A percentile compares a stretch with the other conserved stretches of the same genome.
Evolutionary conservation across 2,329 filamentous ascomycete genomes (phyloP).

Genomic region (Knufia petricola): DNA sequence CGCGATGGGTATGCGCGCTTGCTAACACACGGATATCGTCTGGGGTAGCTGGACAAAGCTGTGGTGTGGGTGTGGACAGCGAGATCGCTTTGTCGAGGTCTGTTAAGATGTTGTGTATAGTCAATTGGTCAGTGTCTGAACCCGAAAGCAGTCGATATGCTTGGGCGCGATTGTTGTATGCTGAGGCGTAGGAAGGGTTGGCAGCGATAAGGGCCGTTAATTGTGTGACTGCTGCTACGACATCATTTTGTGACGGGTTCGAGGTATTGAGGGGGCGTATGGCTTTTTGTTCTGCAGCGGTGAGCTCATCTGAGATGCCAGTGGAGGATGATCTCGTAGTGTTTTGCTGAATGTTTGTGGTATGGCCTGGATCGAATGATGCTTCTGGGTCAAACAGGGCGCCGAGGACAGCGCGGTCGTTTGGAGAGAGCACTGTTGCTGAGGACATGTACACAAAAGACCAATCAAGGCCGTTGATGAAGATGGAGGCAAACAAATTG

Average conservation of each 20-base stretch:
- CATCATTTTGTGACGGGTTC: slow-evolving; percentile 19
- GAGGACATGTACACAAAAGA: slow-evolving; percentile 9
- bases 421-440: slow-evolving; percentile 27
- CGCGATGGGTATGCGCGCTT: slow-evolving; percentile 47
- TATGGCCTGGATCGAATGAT: slow-evolving; percentile 27
- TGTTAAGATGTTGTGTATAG: slow-evolving; percentile 23
- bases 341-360: slow-evolving; percentile 23
- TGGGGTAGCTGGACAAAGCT: slow-evolving; percentile 35
- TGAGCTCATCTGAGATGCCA: slow-evolving; percentile 30
- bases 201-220: slow-evolving; percentile 35
- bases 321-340: slow-evolving; percentile 31
- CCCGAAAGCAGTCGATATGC: slow-evolving; percentile 32
- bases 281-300: slow-evolving; percentile 32
- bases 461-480: not conserved
- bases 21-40: slow-evolving; percentile 43
- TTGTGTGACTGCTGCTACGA: slow-evolving; percentile 28
- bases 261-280: slow-evolving; percentile 28
- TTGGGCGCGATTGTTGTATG: slow-evolving; percentile 49
- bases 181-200: slow-evolving; percentile 43
- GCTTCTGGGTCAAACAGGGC: slow-evolving; percentile 40
- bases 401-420: slow-evolving; percentile 37
- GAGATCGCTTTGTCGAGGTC: slow-evolving; percentile 38
- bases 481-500: not conserved
- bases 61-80: slow-evolving; percentile 33
- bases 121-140: slow-evolving; percentile 10